Evolutionary conservation across 2,329 filamentous ascomycete species (phyloP).

Genomic region (Hypoxylon sp.): DNA sequence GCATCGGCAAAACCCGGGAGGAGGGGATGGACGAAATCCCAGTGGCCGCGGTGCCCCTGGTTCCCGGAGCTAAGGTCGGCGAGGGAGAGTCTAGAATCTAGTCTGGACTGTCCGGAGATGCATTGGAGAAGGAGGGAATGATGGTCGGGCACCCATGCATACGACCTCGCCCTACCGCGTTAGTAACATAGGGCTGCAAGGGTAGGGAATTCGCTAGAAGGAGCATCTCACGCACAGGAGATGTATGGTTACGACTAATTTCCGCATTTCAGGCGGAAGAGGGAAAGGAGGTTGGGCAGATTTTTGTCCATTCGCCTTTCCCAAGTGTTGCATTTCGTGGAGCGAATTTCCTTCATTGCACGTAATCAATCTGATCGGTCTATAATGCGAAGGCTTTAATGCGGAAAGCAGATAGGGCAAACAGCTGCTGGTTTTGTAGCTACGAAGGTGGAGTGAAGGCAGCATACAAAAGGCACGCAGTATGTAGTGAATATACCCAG

Average conservation of each 20-base stretch:
- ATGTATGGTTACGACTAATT: neutral
- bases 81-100: neutral
- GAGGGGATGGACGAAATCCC: conserved; percentile 18
- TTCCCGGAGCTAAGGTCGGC: neutral
- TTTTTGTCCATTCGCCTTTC: neutral
- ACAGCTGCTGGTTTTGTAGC: too few relatives aligned
- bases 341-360: conserved; percentile 1
- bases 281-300: neutral
- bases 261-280: neutral
- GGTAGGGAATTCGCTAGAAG: neutral
- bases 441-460: too few relatives aligned
- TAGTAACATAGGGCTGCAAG: neutral
- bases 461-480: conserved; percentile 10
- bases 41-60: conserved; percentile 15
- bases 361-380: conserved; percentile 1
- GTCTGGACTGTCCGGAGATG: neutral
- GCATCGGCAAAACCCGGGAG: conserved; percentile 55
- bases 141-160: conserved; percentile 4
- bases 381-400: conserved; percentile 7
- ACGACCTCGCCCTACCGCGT: neutral
- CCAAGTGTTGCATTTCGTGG: conserved; percentile 4
- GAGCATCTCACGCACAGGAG: neutral
- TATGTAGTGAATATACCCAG: conserved; percentile 31
- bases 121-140: neutral
- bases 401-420: neutral